Evolutionary conservation across 768 basidiomycete genomes (phyloP), one percentile per base, ranked within the genome.

Genomic region (Porphyrellus cyaneotinctus): DNA sequence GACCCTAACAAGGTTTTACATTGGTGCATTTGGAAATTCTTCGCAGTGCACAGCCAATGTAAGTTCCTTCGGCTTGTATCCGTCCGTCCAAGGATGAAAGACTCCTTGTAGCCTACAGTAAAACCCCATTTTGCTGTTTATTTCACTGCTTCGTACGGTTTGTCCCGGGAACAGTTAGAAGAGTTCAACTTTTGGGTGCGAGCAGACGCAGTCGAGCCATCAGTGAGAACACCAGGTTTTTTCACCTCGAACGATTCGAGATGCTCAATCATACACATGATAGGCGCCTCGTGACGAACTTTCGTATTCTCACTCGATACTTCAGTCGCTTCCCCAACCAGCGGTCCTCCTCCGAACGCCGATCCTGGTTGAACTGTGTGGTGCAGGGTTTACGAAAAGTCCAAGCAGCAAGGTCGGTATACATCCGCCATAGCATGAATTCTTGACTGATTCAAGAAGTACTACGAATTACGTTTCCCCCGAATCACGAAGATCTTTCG

Each of bases 401-500:
- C 71, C 74, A 0, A 58, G 70, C 23, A 79, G 80, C 63, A 72
- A 78, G 61, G 88, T 89, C 49, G 47, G 77, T 65, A 10, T 28
- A 32, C 7, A 1, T 37, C 30, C 48, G 31, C 6, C 8, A 11
- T 15, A 15, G 10, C 9, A 13, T 33, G 26, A 33, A 44, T 11
- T 12, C 32, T 44, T 38, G 48, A 32, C 41, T 28, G 24, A 49
- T 56, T 30, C 2, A 20, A 51, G 14, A 54, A 92, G 90, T 75
- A 85, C 61, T 94, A 94, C 64, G 89, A 89, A 57, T 74, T 93
- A 6, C 85, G 93, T 20, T 95, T 88, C 65, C 90, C 93, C 0
- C 77, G 93, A 44, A 75, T 95, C 28, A 77, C 78, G 31, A 94
- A 93, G 64, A 70, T 84, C 2, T 81, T 80, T 65, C 80, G 85